Base-by-base conservation (phyloP, 768 basidiomycete species). In the Suillus variegatus region DNA sequence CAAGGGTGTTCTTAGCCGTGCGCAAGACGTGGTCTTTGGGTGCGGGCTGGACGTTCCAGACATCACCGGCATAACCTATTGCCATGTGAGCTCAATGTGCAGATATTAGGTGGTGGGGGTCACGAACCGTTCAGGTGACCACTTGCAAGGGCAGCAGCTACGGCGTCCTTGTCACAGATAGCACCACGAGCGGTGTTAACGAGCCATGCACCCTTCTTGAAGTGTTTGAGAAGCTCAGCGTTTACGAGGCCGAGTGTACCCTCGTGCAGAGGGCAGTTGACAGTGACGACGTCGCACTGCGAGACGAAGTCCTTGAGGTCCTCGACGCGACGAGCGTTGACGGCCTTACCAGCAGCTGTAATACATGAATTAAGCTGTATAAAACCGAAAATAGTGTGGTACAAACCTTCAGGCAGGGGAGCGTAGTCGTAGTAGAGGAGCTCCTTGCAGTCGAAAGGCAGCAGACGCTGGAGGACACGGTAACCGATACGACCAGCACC, bases 151-250 rank as follows among this genome's bases (percentile, higher is more conserved):
- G 94, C 93, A 0, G 75, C 87, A 5, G 89, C 88, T 65, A 96
- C 89, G 51, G 87, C 93, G 67, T 94, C 87, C 69, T 88, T 88
- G 78, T 93, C 89, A 74, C 92, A 94, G 72, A 97, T 94, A 49
- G 95, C 95, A 52, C 95, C 95, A 70, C 94, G 92, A 61, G 93
- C 93, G 36, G 93, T 94, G 85, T 97, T 97, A 73, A 97, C 90
- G 71, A 96, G 86, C 91, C 91, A 95, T 18, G 94, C 86, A 58
- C 93, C 94, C 76, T 91, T 90, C 85, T 97, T 97, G 85, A 96
- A 91, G 80, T 93, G 91, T 76, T 85, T 85, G 70, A 96, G 82
- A 47, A 94, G 87, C 46, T 95, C 92, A 47, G 85, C 83, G 81
- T 94, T 92, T 73, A 95, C 83, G 56, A 95, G 85, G 28, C 90